Conservation (phyloP, 805 yeast genomes). For the Metschnikowia matae region DNA sequence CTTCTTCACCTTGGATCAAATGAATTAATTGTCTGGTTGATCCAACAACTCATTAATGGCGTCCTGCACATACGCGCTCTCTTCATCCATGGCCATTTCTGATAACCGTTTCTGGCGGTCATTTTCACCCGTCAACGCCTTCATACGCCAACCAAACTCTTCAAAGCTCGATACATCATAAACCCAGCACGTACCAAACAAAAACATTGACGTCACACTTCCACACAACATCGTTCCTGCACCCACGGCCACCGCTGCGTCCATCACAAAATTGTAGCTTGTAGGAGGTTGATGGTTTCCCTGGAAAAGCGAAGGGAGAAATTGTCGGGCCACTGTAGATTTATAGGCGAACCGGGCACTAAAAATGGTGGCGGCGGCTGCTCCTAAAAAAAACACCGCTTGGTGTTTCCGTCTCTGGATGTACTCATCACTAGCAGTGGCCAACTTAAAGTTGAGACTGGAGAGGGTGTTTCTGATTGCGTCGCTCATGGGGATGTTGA, state of each 20-base stretch:
- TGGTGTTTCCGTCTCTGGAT: slow-evolving; percentile 63
- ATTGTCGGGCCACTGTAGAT: slow-evolving; percentile 69
- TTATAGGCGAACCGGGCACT: slow-evolving; percentile 73
- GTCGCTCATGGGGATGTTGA: not conserved
- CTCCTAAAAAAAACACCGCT: slow-evolving; percentile 66
- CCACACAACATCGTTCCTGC: slow-evolving; percentile 76
- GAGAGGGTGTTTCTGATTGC: not conserved
- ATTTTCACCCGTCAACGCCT: slow-evolving; percentile 62
- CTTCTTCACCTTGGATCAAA: too few relatives aligned
- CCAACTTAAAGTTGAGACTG: slow-evolving; percentile 26
- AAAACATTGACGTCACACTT: slow-evolving; percentile 65
- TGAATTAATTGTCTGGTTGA: slow-evolving; percentile 20
- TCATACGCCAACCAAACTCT: slow-evolving; percentile 72
- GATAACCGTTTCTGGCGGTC: slow-evolving; percentile 48
- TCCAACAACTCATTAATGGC: slow-evolving; percentile 48
- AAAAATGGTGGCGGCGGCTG: slow-evolving; percentile 66
- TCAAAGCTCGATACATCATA: slow-evolving; percentile 62
- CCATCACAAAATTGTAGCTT: slow-evolving; percentile 68
- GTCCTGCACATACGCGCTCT: slow-evolving; percentile 53
- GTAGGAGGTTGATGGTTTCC: slow-evolving; percentile 84
- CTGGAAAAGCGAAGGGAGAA: slow-evolving; percentile 71
- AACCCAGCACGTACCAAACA: slow-evolving; percentile 77
- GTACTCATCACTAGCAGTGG: slow-evolving; percentile 45
- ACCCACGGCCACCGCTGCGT: slow-evolving; percentile 80
- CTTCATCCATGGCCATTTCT: slow-evolving; percentile 52